phyloP scores from a whole-genome alignment of 2,329 filamentous ascomycete species.

The Fusarium sp. region DNA sequence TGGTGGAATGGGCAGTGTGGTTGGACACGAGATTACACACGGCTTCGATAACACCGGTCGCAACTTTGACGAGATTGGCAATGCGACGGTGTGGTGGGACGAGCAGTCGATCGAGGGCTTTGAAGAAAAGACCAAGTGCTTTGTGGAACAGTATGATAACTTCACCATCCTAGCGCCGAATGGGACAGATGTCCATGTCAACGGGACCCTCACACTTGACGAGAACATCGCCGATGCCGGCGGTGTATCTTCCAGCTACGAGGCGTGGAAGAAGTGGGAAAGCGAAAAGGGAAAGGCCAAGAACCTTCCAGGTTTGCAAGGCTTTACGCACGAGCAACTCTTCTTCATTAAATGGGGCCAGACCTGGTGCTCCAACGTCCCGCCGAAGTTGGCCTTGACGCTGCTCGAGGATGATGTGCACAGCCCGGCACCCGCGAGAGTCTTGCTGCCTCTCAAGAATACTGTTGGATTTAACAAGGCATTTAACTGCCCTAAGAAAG shows the following conservation, averaged over 20 bases:
- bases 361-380: constrained; percentile 71
- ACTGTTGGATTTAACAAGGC: constrained; percentile 73
- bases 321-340: constrained; percentile 72
- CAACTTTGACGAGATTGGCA: constrained; percentile 70
- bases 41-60: constrained; percentile 73
- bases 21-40: constrained; percentile 74
- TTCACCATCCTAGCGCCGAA: constrained; percentile 66
- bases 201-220: constrained; percentile 69
- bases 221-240: constrained; percentile 79
- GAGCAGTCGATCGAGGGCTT: constrained; percentile 66
- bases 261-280: constrained; percentile 70
- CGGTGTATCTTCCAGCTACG: constrained; percentile 68
- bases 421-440: constrained; percentile 68
- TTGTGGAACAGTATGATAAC: constrained; percentile 71
- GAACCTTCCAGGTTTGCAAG: constrained; percentile 66
- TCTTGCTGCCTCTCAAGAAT: constrained; percentile 71
- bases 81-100: constrained; percentile 73
- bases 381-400: constrained; percentile 57
- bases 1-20: constrained; percentile 72
- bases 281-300: constrained; percentile 56
- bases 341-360: constrained; percentile 74
- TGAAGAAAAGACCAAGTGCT: constrained; percentile 67
- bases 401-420: constrained; percentile 67
- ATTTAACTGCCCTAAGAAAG: constrained; percentile 70
- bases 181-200: constrained; percentile 65